Base-by-base conservation (phyloP, 257 asterid genomes). In the Przewalskia tangutica region DNA sequence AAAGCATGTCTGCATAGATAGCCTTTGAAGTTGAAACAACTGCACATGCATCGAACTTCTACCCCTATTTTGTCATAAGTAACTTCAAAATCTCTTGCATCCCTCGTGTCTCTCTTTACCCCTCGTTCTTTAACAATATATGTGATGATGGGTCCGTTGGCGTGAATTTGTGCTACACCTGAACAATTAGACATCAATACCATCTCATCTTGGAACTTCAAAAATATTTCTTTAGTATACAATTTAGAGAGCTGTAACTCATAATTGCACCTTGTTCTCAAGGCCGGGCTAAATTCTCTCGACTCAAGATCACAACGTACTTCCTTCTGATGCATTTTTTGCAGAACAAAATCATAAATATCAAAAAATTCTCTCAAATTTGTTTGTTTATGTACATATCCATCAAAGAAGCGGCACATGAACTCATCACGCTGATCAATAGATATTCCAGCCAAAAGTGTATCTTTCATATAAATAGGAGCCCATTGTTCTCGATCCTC, bases 401-500 rank as follows among this genome's bases (percentile, higher is more conserved):
- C 89, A 23, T 83, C 81, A 68, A 87, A 87, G 81, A 85, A 85
- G 55, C 83, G 71, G 20, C 17, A 54, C 81, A 17, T 3, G 46
- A 76, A 75, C 50, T 84, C 86, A 64, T 85, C 86, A 5, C 55
- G 54, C 38, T 76, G 86, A 17, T 36, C 83, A 65, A 67, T 65
- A 65, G 50, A 46, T 59, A 87, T 76, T 77, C 90, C 90, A 2
- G 86, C 86, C 27, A 85, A 85, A 81, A 81, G 83, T 34, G 86
- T 85, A 70, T 87, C 88, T 83, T 87, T 87, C 34, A 71, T 54
- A 63, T 85, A 87, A 65, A 81, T 84, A 16, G 90, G 90, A 63
- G 84, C 90, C 90, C 90, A 87, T 71, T 75, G 67, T 77, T 87
- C 88, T 17, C 86, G 86, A n/a, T 87, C 90, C n/a, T 85, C 88